Evolutionary conservation across 2,329 filamentous ascomycete species (phyloP), one percentile per base, ranked within the genome.

Genomic region (Didymella pomorum): DNA sequence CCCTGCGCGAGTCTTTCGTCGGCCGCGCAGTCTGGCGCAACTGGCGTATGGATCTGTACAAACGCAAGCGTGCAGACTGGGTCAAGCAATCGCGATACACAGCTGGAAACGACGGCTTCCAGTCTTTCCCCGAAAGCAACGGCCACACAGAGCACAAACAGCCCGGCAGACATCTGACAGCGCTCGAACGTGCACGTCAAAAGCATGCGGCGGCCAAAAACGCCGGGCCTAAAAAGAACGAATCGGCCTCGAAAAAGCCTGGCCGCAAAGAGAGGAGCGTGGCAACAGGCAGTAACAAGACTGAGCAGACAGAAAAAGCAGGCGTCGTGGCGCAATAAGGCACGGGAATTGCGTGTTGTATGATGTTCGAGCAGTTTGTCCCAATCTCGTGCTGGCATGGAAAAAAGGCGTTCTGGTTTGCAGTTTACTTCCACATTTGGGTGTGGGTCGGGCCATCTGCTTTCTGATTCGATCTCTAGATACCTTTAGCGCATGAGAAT

Each of bases 31-130:
- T 91, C 11, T 91, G 88, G 88, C 82, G 86, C 63, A 91, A 91
- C 69, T 92, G 89, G 89, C 84, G 82, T 33, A 88, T 91, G 84
- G 89, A 92, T 74, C 76, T 89, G 6, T 91, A 88, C 75, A 89
- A 87, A 70, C 80, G 87, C 26, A 79, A 83, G 51, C 79, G 86
- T 39, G 80, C 79, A 6, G 87, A 90, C 55, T 92, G 89, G 89
- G 81, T 87, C 56, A 80, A 80, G 56, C 82, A 86, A 64, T 84
- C 84, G 11, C 87, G 87, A 52, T 74, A 75, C 56, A 79, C 78
- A 35, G 81, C 80, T n/a, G 80, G 79, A 47, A 82, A 81, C 57
- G 80, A 82, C 11, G 81, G 80, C 0, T 83, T 83, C 67, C 79
- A 81, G 62, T 77, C 76, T 10, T 83, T 83, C 56, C 79, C 79